Evolutionary conservation across 2,329 filamentous ascomycete species (phyloP).

Genomic region (Metarhizium anisopliae): DNA sequence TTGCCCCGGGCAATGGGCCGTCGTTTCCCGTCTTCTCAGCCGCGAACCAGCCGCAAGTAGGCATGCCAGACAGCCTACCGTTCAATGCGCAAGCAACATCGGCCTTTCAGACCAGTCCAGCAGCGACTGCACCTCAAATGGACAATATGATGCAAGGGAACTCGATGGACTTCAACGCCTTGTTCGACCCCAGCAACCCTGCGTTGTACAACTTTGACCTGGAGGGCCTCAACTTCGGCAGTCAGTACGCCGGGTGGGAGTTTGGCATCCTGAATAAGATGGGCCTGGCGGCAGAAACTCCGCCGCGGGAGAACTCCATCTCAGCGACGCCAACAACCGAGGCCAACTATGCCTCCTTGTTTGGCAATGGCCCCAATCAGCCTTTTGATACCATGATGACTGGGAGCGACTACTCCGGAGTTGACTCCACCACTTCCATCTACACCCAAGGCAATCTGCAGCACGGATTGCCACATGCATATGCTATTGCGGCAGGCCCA

Average conservation of each 20-base stretch:
- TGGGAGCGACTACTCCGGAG: constrained; percentile 42
- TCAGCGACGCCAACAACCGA: constrained; percentile 30
- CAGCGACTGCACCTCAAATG: constrained; percentile 38
- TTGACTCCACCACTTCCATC: constrained; percentile 40
- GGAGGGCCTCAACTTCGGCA: constrained; percentile 80
- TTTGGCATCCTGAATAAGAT: constrained; percentile 96
- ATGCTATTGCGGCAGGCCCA: constrained; percentile 55
- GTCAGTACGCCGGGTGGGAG: constrained; percentile 90
- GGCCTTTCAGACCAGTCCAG: constrained; percentile 50
- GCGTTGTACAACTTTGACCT: constrained; percentile 94
- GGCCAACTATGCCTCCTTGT: constrained; percentile 35
- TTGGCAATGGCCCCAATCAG: constrained; percentile 40
- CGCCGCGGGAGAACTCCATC: constrained; percentile 54
- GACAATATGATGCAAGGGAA: constrained; percentile 42
- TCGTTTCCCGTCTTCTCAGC: constrained; percentile 43
- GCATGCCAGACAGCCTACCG: constrained; percentile 37
- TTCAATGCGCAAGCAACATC: constrained; percentile 63
- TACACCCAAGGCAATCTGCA: constrained; percentile 51
- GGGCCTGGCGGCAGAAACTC: constrained; percentile 66
- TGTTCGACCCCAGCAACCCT: constrained; percentile 88
- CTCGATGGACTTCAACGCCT: constrained; percentile 43
- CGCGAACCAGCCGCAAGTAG: constrained; percentile 34
- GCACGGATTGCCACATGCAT: constrained; percentile 55
- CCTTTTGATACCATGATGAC: constrained; percentile 39
- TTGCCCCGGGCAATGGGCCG: constrained; percentile 34